Base-by-base conservation (phyloP, 495 filamentous ascomycete species). In the Pseudomonodictys pantanalensis region DNA sequence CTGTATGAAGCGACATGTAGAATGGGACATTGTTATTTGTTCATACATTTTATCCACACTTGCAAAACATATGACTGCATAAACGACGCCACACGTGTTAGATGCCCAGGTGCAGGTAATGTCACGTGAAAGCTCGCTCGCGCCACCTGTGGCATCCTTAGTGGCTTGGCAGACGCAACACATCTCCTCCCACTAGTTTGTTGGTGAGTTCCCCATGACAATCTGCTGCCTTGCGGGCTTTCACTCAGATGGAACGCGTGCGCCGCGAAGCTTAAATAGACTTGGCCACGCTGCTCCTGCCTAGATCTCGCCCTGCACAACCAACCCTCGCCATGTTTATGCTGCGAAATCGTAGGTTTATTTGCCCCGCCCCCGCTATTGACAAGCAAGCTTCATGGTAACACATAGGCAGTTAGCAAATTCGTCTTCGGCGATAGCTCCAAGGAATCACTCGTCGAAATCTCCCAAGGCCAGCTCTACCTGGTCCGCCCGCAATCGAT, bases 401-500 rank as follows among this genome's bases (percentile, higher is more conserved):
- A 8, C 20, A n/a, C 25, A n/a, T 39, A 15, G 44, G 10, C 68
- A 95, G 90, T 95, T 68, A 88, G 88, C 73, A 96, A 95, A 73
- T 85, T 90, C 56, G 81, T 98, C 66, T 97, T 98, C 65, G 88
- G 89, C 60, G 91, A 96, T 74, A 86, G 83, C 57, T 91, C 87
- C 59, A 96, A 95, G 77, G 93, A 97, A 71, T 85, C 88, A 20
- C 87, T 98, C 70, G 90, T 96, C 72, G 90, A 97, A 67, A 86
- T 98, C 28, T 83, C 93, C 5, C 89, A 96, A 72, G 93, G 93
- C 64, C 90, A 97, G 75, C 89, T 98, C 28, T 98, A 96, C 71
- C 87, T 98, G 52, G 95, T 98, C 66, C 89, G 93, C 61, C 93
- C 93, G 4, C 80, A 90, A 26, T 98, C 93, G 1, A 89, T 91